Evolutionary conservation across 2,329 filamentous ascomycete species (phyloP).

Genomic region (Verticillium dahliae): DNA sequence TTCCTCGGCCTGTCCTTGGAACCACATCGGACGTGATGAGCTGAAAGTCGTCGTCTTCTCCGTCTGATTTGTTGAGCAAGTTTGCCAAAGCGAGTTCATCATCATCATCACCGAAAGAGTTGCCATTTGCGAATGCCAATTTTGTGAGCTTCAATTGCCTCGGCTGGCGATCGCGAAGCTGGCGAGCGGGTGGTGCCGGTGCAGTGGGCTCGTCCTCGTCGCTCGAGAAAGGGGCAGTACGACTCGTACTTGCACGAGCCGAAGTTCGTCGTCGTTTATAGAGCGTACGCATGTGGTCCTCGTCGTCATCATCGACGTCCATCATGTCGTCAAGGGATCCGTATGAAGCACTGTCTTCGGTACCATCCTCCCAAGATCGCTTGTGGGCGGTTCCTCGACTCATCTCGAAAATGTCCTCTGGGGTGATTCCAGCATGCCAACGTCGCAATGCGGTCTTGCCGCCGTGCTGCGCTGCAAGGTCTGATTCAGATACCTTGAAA

Average conservation of each 20-base stretch:
- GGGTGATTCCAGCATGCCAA: neutral
- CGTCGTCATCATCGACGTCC: constrained; percentile 4
- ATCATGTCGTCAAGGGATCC: neutral
- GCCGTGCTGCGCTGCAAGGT: neutral
- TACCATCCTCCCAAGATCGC: neutral
- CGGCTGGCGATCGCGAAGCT: constrained; percentile 13
- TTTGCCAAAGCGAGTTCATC: constrained; percentile 24
- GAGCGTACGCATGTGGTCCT: neutral
- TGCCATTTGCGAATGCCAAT: constrained; percentile 16
- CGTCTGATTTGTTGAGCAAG: constrained; percentile 17
- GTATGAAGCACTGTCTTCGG: neutral
- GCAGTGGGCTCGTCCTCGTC: neutral
- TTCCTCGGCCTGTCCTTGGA: constrained; percentile 6
- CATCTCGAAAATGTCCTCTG: neutral
- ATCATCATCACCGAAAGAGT: constrained; percentile 6
- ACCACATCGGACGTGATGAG: constrained; percentile 30
- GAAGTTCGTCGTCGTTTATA: constrained; percentile 4
- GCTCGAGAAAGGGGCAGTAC: neutral
- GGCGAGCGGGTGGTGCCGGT: neutral
- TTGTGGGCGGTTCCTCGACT: neutral
- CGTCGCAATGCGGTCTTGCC: neutral
- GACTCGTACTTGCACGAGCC: constrained; percentile 1
- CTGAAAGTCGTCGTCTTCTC: constrained; percentile 25
- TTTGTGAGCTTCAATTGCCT: constrained; percentile 17
- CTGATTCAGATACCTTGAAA: neutral